Base-by-base conservation (phyloP, 1,139 yeast genomes). In the Eremothecium cymbalariae region DNA sequence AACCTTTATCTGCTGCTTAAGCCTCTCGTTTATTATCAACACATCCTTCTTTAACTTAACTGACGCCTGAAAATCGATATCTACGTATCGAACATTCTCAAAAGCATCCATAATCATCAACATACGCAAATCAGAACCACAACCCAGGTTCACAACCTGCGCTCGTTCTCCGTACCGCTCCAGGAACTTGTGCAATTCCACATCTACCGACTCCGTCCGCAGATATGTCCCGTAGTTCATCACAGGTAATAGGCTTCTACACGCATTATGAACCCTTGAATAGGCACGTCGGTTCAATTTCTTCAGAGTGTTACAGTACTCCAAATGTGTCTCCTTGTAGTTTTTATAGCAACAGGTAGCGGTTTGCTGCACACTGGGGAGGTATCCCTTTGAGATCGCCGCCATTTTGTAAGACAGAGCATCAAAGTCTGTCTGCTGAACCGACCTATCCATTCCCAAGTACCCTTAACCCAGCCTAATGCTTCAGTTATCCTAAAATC, bases 61-160 rank as follows among this genome's bases (percentile, higher is more conserved):
- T 2, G 85, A 72, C 18, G 68, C 76, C 1, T 70, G 66, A 50
- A 83, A 88, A 57, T 90, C 98, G 16, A 85, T 53, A 54, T 90
- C 98, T 35, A 78, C 67, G 51, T 76, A 80, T 3, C 58, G 55
- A 25, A 78, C 45, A 20, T 54, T 49, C 2, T 50, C 37, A 27
- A 46, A 34, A n/a, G 49, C 30, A 3, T 55, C 23, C n/a, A 54
- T 35, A 14, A 48, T 37, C 8, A 44, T 48, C 11, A 57, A 20
- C 45, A 38, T 47, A 40, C 97, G 60, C 1, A 96, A 77, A 57
- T 90, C 98, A n/a, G 94, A 82, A 1, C 98, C 98, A n/a, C 96
- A 84, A 0, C 98, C 98, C 15, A 90, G 59, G 4, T 93, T 85
- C 0, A 90, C 60, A 8, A 90, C 71, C 53, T 86, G 95, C 31